A percentile compares a stretch with the other conserved stretches of the same genome.
Conservation (phyloP, 2,329 filamentous ascomycete genomes). For the Capronia americana region DNA sequence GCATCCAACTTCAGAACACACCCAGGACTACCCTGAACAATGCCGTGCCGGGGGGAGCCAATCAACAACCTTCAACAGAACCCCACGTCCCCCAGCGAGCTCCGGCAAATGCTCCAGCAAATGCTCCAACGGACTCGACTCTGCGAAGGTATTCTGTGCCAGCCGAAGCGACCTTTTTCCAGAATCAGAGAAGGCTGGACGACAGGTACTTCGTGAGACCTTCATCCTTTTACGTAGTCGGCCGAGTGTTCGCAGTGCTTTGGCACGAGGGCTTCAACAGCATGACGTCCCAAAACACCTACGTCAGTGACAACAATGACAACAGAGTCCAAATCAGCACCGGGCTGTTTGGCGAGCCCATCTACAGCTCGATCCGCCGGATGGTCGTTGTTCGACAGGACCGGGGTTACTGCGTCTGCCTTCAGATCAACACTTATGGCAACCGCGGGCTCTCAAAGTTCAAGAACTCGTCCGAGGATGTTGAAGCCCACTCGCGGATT, state of each 20-base stretch:
- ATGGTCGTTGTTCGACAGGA: constrained; percentile 45
- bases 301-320: not conserved
- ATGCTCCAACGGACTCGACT: not conserved
- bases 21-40: not conserved
- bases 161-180: not conserved
- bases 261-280: constrained; percentile 10
- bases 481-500: constrained; percentile 48
- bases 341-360: constrained; percentile 28
- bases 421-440: constrained; percentile 51
- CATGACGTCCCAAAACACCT: not conserved
- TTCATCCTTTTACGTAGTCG: constrained; percentile 3
- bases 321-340: not conserved
- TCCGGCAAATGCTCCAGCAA: too few species aligned
- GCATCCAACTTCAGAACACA: not conserved
- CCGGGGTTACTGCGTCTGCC: constrained; percentile 43
- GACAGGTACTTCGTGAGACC: not conserved
- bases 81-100: too few species aligned
- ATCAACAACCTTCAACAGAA: not conserved
- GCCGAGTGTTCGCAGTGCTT: constrained; percentile 10
- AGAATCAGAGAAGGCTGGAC: not conserved
- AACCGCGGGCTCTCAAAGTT: constrained; percentile 46
- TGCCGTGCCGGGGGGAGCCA: not conserved
- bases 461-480: constrained; percentile 41
- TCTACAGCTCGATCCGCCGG: constrained; percentile 44
- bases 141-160: not conserved